Base-by-base conservation (phyloP, 2,329 filamentous ascomycete species). In the Chaetoscypha palmicola region DNA sequence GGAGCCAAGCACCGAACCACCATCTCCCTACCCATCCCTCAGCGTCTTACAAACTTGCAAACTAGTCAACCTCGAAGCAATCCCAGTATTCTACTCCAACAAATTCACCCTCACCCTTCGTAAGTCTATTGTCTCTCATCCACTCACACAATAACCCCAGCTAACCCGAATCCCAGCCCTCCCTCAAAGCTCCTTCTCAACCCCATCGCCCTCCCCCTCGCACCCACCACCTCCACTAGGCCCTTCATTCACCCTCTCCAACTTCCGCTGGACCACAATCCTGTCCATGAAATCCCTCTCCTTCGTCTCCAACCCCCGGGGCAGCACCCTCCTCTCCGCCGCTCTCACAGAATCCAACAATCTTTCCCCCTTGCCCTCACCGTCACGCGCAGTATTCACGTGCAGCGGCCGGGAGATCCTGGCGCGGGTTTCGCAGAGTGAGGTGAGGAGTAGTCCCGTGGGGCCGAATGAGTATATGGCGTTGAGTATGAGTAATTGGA, bases 21-120 rank as follows among this genome's bases (percentile, higher is more conserved):
- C 24, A 19, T 26, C 38, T 34, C 19, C 24, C 36, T 45, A 39
- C 34, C 60, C 58, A 7, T 47, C 55, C 14, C 47, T 58, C n/a
- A 41, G 53, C 19, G 47, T 64, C 22, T 55, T 64, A 21, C 56
- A 50, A 30, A 58, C 58, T 12, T 64, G 62, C 48, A 56, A 51
- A 48, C 49, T 55, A 38, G 46, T 62, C 38, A 59, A 63, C 41
- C 38, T 50, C 19, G 62, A 64, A 48, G 58, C 53, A 8, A 60
- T 53, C 5, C 50, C 52, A 2, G 41, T 64, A 3, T 53, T 65
- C 16, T 64, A 64, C 37, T 36, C 53, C 17, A 41, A 64, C 43
- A 44, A 19, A 4, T 63, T 64, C 46, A 39, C 55, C 23, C 52
- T 62, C 22, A 50, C 46, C 37, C 47, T 61, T 9, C 40, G 50